These are phyloP conservation scores for Lecanicillium sp. DNA, from an alignment of 2,329 filamentous ascomycete species.

Conservation along the genomic window DNA sequence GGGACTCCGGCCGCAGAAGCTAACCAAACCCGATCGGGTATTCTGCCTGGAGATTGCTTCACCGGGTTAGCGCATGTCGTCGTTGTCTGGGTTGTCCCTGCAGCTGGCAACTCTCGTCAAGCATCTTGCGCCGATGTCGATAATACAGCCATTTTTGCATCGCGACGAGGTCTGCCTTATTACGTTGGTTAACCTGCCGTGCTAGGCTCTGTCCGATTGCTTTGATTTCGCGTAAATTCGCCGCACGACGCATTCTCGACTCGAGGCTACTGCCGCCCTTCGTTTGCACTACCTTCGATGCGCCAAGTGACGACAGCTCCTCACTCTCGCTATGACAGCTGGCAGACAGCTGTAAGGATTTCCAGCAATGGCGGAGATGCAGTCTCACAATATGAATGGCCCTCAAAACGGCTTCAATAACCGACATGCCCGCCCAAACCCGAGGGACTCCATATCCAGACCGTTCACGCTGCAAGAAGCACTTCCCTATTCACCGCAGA, in stretches of 20 bases:
- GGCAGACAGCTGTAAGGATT: slow-evolving; percentile 17
- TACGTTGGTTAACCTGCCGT: too few relatives aligned
- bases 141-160: too few relatives aligned
- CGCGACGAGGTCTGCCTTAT: too few relatives aligned
- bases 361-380: slow-evolving; percentile 22
- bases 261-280: slow-evolving; percentile 2
- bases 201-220: too few relatives aligned
- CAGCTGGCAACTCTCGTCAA: slow-evolving; percentile 1
- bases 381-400: slow-evolving; percentile 20
- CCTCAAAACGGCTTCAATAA: slow-evolving; percentile 24
- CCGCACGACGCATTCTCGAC: too few relatives aligned
- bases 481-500: slow-evolving; percentile 74
- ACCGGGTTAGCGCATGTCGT: slow-evolving; percentile 1
- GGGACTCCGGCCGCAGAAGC: slow-evolving; percentile 2
- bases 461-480: slow-evolving; percentile 65
- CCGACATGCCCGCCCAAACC: slow-evolving; percentile 15
- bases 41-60: slow-evolving; percentile 7
- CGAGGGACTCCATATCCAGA: slow-evolving; percentile 21
- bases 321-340: slow-evolving; percentile 23
- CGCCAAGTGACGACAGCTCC: slow-evolving; percentile 10
- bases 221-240: too few relatives aligned
- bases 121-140: not conserved
- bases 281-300: slow-evolving; percentile 8
- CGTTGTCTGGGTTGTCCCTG: not conserved
- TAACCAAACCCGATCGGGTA: slow-evolving; percentile 8